phyloP scores from a whole-genome alignment of 2,329 filamentous ascomycete species.

The Sordariomycetes sp. region DNA sequence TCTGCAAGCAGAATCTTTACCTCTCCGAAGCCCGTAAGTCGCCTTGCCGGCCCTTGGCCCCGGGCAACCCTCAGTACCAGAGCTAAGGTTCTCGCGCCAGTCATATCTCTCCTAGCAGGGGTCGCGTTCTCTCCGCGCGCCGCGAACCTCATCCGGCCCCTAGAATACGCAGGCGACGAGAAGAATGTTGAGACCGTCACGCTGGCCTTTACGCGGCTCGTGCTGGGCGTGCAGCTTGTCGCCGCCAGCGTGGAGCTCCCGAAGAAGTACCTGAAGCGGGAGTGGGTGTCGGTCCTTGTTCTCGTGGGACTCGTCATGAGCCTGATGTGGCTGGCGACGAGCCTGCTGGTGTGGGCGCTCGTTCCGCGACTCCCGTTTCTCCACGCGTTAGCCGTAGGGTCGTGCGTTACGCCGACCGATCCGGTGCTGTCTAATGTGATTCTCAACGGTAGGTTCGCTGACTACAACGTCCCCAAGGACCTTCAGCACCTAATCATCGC shows the following conservation, averaged over 20 bases:
- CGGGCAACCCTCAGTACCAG: background rate
- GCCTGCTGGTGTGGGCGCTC: conserved; percentile 65
- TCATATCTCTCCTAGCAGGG: conserved; percentile 78
- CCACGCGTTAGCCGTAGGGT: conserved; percentile 68
- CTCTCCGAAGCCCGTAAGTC: conserved; percentile 77
- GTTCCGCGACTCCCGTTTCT: conserved; percentile 63
- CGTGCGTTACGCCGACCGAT: conserved; percentile 88
- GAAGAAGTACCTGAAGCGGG: conserved; percentile 63
- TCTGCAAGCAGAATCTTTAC: conserved; percentile 84
- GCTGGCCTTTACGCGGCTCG: conserved; percentile 74
- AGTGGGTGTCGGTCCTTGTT: conserved; percentile 67
- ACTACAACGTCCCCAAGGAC: conserved; percentile 74
- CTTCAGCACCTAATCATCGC: conserved; percentile 72
- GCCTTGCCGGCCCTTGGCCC: background rate
- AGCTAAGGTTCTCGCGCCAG: conserved; percentile 26
- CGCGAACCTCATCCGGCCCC: conserved; percentile 61
- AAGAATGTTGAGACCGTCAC: conserved; percentile 61
- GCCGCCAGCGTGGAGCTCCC: conserved; percentile 82
- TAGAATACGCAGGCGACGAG: conserved; percentile 57
- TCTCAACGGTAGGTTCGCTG: conserved; percentile 87
- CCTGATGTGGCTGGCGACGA: conserved; percentile 78
- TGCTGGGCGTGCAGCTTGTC: conserved; percentile 83
- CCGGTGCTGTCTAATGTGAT: conserved; percentile 82
- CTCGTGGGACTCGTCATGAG: conserved; percentile 79
- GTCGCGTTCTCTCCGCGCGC: conserved; percentile 64